These are phyloP conservation scores for Passiflora organensis DNA, from an alignment of 345 rosid species.

Conservation along the genomic window DNA sequence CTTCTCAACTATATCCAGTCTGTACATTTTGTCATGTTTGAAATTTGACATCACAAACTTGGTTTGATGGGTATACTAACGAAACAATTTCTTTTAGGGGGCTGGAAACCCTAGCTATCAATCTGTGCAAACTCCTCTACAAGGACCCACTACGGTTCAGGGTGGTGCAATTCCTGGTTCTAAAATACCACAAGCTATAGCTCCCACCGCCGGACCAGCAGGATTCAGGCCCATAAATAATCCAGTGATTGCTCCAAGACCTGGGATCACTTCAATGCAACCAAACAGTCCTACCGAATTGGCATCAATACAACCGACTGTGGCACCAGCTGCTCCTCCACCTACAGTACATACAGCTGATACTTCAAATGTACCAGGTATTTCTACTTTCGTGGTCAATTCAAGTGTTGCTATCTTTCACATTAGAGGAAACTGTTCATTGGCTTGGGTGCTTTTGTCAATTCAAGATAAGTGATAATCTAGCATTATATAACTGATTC, in stretches of 20 bases:
- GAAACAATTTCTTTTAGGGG: slow-evolving; percentile 42
- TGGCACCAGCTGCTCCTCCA: slow-evolving; percentile 64
- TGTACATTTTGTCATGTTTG: slow-evolving; percentile 22
- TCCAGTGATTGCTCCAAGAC: slow-evolving; percentile 59
- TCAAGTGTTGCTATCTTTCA: too few species aligned
- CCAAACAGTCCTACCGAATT: slow-evolving; percentile 63
- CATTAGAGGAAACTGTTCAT: too few species aligned
- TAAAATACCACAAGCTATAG: slow-evolving; percentile 49
- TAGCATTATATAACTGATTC: neutral
- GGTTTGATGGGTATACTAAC: slow-evolving; percentile 6
- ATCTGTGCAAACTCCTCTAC: slow-evolving; percentile 48
- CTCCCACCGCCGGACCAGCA: slow-evolving; percentile 43
- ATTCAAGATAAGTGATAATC: neutral
- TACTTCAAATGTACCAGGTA: slow-evolving; percentile 86
- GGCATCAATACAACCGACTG: slow-evolving; percentile 49
- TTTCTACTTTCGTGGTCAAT: neutral
- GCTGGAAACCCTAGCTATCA: slow-evolving; percentile 43
- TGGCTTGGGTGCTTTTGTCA: too few species aligned
- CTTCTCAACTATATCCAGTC: slow-evolving; percentile 80
- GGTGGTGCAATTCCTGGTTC: slow-evolving; percentile 44
- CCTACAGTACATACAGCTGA: slow-evolving; percentile 91
- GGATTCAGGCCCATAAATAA: slow-evolving; percentile 66
- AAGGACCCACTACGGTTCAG: slow-evolving; percentile 48
- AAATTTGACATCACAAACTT: neutral
- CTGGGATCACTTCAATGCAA: slow-evolving; percentile 60